A percentile compares a stretch with the other conserved stretches of the same genome.
phyloP scores from a whole-genome alignment of 495 filamentous ascomycete genomes.

The Trichoderma orchidacearum region DNA sequence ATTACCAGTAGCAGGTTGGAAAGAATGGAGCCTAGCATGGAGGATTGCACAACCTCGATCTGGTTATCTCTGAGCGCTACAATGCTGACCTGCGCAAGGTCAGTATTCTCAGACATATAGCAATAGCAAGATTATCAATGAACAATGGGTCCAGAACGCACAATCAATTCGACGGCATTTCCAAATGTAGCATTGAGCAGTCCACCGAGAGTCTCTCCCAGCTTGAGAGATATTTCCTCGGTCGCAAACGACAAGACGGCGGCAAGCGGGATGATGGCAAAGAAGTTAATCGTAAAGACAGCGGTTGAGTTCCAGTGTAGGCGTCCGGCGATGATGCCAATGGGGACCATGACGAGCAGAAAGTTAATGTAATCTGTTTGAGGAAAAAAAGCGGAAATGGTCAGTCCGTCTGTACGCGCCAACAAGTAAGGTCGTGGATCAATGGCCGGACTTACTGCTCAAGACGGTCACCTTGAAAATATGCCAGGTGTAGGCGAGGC shows the following conservation, averaged over 20 bases:
- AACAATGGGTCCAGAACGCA: slow-evolving; percentile 21
- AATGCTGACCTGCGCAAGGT: slow-evolving; percentile 63
- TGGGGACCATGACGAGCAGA: slow-evolving; percentile 76
- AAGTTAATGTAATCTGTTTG: slow-evolving; percentile 62
- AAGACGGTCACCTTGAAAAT: slow-evolving; percentile 37
- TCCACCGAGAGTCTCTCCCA: slow-evolving; percentile 85
- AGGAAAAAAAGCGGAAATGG: neutral
- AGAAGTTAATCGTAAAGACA: slow-evolving; percentile 83
- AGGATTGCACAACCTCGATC: slow-evolving; percentile 91
- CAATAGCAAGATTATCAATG: neutral
- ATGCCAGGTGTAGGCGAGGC: slow-evolving; percentile 38
- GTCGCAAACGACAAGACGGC: slow-evolving; percentile 90
- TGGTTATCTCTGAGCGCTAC: slow-evolving; percentile 75
- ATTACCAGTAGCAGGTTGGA: slow-evolving; percentile 93
- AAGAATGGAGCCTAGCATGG: slow-evolving; percentile 93
- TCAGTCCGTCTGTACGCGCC: no score
- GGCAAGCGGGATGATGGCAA: slow-evolving; percentile 89
- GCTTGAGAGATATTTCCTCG: slow-evolving; percentile 70
- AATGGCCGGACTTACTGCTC: slow-evolving; percentile 31
- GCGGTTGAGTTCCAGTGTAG: slow-evolving; percentile 59
- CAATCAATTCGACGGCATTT: slow-evolving; percentile 97
- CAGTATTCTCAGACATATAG: slow-evolving; percentile 10
- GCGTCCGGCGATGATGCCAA: slow-evolving; percentile 69
- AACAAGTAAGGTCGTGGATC: neutral
- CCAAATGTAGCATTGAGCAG: slow-evolving; percentile 94